phyloP scores from a whole-genome alignment of 305 asterid genomes.

The Striga hermonthica region DNA sequence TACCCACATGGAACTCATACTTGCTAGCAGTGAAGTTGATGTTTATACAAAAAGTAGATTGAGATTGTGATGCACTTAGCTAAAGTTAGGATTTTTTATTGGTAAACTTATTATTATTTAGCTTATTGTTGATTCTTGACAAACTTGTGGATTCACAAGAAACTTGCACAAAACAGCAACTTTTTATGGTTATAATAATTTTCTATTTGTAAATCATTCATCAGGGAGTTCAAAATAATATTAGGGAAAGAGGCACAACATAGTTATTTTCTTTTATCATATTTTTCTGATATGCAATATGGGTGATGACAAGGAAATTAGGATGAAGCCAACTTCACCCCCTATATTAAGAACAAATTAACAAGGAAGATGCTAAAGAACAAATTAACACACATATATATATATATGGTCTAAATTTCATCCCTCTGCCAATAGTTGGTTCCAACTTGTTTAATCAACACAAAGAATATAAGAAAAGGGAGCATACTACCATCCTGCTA shows the following conservation, averaged over 20 bases:
- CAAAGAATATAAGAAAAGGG: too few species aligned
- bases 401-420: not conserved
- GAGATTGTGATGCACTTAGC: not conserved
- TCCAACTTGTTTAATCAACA: too few species aligned
- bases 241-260: not conserved
- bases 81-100: slow-evolving; percentile 5
- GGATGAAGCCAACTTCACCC: too few species aligned
- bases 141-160: slow-evolving; percentile 22
- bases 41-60: not conserved
- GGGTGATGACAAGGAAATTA: too few species aligned
- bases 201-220: not conserved
- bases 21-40: slow-evolving; percentile 16
- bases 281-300: not conserved
- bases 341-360: too few species aligned
- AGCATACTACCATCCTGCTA: too few species aligned
- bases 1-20: slow-evolving; percentile 30
- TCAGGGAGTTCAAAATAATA: too few species aligned
- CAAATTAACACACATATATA: too few species aligned
- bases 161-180: slow-evolving; percentile 19
- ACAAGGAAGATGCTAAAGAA: too few species aligned
- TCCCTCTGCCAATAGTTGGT: too few species aligned
- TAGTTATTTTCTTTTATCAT: not conserved
- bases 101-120: slow-evolving; percentile 24
- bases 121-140: slow-evolving; percentile 24
- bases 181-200: slow-evolving; percentile 5